Evolutionary conservation across 768 basidiomycete species (phyloP).

Genomic region (Antrodiella citrinella): DNA sequence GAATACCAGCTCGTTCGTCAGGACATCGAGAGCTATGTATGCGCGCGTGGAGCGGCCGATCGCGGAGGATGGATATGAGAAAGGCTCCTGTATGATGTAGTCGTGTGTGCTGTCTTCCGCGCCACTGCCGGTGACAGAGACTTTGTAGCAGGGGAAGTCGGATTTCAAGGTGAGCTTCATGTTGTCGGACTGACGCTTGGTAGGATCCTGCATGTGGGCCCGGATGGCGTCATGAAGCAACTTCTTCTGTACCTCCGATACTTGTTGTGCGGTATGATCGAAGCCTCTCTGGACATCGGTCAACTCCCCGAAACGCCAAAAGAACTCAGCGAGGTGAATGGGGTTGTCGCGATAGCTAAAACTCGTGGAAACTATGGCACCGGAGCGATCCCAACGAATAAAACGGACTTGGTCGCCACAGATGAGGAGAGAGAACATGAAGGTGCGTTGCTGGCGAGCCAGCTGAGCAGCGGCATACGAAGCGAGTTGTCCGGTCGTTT

Average conservation of each 20-base stretch:
- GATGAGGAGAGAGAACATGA: conserved; percentile 22
- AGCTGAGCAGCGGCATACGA: conserved; percentile 15
- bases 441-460: conserved; percentile 22
- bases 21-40: conserved; percentile 2
- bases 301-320: conserved; percentile 21
- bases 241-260: neutral
- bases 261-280: conserved; percentile 9
- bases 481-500: neutral
- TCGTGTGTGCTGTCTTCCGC: neutral
- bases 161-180: neutral
- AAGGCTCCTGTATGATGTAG: neutral
- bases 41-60: conserved; percentile 7
- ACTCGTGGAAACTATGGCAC: conserved; percentile 20
- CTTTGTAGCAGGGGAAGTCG: neutral
- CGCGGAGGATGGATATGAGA: neutral
- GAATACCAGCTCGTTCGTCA: conserved; percentile 3
- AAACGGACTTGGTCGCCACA: conserved; percentile 19
- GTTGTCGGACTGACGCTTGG: neutral
- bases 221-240: neutral
- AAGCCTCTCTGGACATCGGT: conserved; percentile 16
- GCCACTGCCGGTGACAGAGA: neutral
- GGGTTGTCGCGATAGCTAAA: conserved; percentile 20
- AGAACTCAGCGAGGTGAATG: conserved; percentile 19
- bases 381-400: conserved; percentile 27
- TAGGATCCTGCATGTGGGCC: neutral